A percentile compares a stretch with the other conserved stretches of the same genome.
Conservation (phyloP, 768 basidiomycete species). For the Rhodocollybia butyracea region DNA sequence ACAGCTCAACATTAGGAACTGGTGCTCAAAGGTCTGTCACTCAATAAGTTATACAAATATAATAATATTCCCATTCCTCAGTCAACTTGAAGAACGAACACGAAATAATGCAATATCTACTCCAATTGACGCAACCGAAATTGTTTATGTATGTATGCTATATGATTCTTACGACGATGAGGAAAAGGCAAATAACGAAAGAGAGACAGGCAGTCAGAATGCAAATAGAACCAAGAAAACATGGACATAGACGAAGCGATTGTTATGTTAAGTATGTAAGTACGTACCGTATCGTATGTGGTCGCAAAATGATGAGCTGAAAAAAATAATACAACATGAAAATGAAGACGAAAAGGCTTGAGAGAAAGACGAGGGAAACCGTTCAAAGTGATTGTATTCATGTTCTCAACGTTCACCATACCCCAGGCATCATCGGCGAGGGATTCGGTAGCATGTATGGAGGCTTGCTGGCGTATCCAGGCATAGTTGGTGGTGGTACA, state of each 20-base stretch:
- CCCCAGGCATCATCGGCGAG: neutral
- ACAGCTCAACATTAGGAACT: too few relatives aligned
- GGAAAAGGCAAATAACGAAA: neutral
- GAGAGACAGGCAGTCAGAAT: neutral
- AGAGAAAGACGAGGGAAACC: neutral
- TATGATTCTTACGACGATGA: neutral
- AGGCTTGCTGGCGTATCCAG: neutral
- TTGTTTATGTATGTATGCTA: too few relatives aligned
- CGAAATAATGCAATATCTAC: too few relatives aligned
- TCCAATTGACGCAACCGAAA: too few relatives aligned
- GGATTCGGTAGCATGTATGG: neutral
- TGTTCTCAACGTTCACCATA: neutral
- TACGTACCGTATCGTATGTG: neutral
- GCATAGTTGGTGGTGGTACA: neutral
- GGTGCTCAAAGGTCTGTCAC: too few relatives aligned
- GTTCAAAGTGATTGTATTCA: neutral
- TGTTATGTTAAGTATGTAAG: neutral
- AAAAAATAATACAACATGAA: too few relatives aligned
- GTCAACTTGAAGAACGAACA: too few relatives aligned
- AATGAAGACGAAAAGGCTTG: too few relatives aligned
- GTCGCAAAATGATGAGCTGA: neutral
- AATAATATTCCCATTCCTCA: too few relatives aligned
- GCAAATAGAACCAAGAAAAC: neutral
- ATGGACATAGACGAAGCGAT: neutral
- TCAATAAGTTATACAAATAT: too few relatives aligned